Evolutionary conservation across 1,284 basidiomycete species (phyloP).

Genomic region (Leccinum ponderosum): DNA sequence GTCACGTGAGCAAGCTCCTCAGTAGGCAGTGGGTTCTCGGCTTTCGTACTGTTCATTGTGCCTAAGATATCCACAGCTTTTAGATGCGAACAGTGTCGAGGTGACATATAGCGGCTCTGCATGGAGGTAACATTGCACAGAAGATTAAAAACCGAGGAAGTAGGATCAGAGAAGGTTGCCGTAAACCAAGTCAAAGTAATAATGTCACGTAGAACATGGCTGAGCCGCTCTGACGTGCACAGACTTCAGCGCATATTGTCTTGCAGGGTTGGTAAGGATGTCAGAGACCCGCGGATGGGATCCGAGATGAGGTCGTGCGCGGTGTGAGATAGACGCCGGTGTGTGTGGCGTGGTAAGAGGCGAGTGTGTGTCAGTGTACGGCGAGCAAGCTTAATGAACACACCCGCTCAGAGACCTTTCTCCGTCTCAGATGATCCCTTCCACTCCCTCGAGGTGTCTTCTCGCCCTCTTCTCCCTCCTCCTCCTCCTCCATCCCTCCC

Average conservation of each 20-base stretch:
- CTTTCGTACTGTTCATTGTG: background rate
- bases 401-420: slow-evolving; percentile 1
- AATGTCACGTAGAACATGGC: background rate
- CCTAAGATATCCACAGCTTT: background rate
- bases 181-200: slow-evolving; percentile 54
- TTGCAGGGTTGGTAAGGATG: too few species aligned
- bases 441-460: slow-evolving; percentile 4
- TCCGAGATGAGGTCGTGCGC: background rate
- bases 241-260: background rate
- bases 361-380: slow-evolving; percentile 4
- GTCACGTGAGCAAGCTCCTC: background rate
- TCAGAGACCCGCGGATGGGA: too few species aligned
- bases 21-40: too few species aligned
- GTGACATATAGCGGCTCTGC: background rate
- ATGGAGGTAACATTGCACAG: slow-evolving; percentile 4
- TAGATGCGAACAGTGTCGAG: background rate
- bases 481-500: slow-evolving; percentile 23
- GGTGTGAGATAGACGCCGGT: background rate
- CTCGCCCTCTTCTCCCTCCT: slow-evolving; percentile 10
- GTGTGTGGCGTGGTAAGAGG: slow-evolving; percentile 22
- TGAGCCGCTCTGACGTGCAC: background rate
- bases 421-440: slow-evolving; percentile 24
- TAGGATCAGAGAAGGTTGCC: slow-evolving; percentile 41
- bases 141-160: slow-evolving; percentile 48
- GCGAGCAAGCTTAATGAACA: slow-evolving; percentile 16